phyloP scores from a whole-genome alignment of 2,329 filamentous ascomycete species.

The Cercospora sp. region DNA sequence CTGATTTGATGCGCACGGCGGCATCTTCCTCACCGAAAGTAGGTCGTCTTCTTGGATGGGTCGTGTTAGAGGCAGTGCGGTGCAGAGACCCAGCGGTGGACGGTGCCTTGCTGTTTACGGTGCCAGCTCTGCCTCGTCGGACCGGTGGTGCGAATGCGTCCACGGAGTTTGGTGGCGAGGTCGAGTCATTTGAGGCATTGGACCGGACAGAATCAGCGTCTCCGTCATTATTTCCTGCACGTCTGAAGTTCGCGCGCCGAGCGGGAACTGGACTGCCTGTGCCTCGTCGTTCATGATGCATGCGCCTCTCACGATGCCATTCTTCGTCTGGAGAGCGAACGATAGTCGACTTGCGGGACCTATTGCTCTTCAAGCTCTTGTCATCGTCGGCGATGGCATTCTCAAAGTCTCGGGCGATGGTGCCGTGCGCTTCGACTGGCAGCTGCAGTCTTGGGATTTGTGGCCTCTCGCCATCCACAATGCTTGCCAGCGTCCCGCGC shows the following conservation, averaged over 20 bases:
- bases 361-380: slow-evolving; percentile 48
- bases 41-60: slow-evolving; percentile 58
- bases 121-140: slow-evolving; percentile 68
- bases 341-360: slow-evolving; percentile 52
- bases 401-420: slow-evolving; percentile 76
- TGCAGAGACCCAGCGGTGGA: slow-evolving; percentile 63
- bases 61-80: slow-evolving; percentile 66
- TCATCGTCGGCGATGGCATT: slow-evolving; percentile 86
- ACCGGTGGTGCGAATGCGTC: slow-evolving; percentile 94
- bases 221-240: slow-evolving; percentile 34
- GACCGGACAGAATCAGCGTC: slow-evolving; percentile 26
- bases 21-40: slow-evolving; percentile 59
- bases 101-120: slow-evolving; percentile 60
- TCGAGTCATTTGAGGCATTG: slow-evolving; percentile 53
- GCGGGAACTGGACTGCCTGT: slow-evolving; percentile 41
- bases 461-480: slow-evolving; percentile 49
- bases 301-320: slow-evolving; percentile 35
- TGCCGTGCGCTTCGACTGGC: slow-evolving; percentile 40
- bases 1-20: slow-evolving; percentile 58
- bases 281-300: slow-evolving; percentile 20
- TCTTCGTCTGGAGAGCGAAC: slow-evolving; percentile 38
- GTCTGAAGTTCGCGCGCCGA: slow-evolving; percentile 48
- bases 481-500: slow-evolving; percentile 72
- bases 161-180: slow-evolving; percentile 92
- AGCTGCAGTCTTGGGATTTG: slow-evolving; percentile 49